phyloP scores from a whole-genome alignment of 331 rosid species.

The Phaseolus coccineus region DNA sequence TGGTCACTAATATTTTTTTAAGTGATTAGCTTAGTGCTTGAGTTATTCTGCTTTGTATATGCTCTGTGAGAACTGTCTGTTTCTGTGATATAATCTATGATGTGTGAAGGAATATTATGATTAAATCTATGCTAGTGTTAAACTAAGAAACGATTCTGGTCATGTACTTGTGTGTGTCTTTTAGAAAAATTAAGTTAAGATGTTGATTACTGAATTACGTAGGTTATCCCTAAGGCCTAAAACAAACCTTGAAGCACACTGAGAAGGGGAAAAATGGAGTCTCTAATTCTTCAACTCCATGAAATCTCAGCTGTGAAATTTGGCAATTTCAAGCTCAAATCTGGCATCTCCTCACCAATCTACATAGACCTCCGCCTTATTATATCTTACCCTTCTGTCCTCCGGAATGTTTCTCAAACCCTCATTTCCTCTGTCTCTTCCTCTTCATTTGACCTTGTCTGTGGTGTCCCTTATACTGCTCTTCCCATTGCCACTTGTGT shows the following conservation, averaged over 20 bases:
- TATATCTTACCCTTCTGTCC: constrained; percentile 79
- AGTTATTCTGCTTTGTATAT: constrained; percentile 4
- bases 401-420: constrained; percentile 77
- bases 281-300: constrained; percentile 79
- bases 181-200: neutral
- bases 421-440: constrained; percentile 68
- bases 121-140: constrained; percentile 29
- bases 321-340: constrained; percentile 89
- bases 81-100: constrained; percentile 31
- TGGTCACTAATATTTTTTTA: neutral
- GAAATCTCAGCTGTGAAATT: constrained; percentile 92
- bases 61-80: constrained; percentile 16
- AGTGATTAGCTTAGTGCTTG: neutral
- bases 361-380: constrained; percentile 89
- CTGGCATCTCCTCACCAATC: constrained; percentile 89
- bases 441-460: constrained; percentile 69
- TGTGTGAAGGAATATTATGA: constrained; percentile 25
- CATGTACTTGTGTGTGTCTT: constrained; percentile 28
- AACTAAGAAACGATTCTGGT: neutral
- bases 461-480: constrained; percentile 94
- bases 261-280: constrained; percentile 57
- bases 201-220: constrained; percentile 34
- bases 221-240: constrained; percentile 29
- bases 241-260: constrained; percentile 20
- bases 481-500: constrained; percentile 92